Conservation (phyloP, 345 rosid genomes). For the Rhizophora apiculata region DNA sequence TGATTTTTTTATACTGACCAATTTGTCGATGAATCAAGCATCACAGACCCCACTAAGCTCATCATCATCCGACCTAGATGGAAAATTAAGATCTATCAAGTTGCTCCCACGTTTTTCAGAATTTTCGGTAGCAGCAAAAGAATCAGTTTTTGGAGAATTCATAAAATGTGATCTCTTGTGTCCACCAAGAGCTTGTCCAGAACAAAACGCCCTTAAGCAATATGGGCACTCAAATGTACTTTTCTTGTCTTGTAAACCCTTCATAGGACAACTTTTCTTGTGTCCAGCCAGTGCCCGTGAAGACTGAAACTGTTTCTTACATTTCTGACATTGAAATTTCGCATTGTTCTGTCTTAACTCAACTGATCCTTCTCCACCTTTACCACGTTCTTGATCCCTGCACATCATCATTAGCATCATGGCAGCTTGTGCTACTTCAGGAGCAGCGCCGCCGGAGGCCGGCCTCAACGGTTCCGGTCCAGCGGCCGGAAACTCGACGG, state of each 20-base stretch:
- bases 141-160: not conserved
- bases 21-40: constrained; percentile 8
- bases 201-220: constrained; percentile 31
- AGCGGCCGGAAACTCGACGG: not conserved
- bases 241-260: constrained; percentile 5
- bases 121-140: not conserved
- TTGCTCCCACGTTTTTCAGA: constrained; percentile 6
- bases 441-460: constrained; percentile 28
- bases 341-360: constrained; percentile 6
- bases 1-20: not conserved
- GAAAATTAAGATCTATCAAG: constrained; percentile 37
- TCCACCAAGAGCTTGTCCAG: constrained; percentile 40
- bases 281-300: constrained; percentile 24
- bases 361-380: constrained; percentile 8
- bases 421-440: constrained; percentile 32
- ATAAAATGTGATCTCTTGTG: constrained; percentile 35
- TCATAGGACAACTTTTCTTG: constrained; percentile 24
- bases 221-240: constrained; percentile 31
- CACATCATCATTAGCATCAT: constrained; percentile 34
- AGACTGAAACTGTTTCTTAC: constrained; percentile 27
- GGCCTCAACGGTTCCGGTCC: constrained; percentile 32
- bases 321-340: constrained; percentile 31
- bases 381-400: constrained; percentile 13
- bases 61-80: constrained; percentile 34
- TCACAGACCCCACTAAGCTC: constrained; percentile 34